A percentile compares a stretch with the other conserved stretches of the same genome.
Evolutionary conservation across 78 protist species (phyloP).

Genomic region (Emiliania huxleyi): DNA sequence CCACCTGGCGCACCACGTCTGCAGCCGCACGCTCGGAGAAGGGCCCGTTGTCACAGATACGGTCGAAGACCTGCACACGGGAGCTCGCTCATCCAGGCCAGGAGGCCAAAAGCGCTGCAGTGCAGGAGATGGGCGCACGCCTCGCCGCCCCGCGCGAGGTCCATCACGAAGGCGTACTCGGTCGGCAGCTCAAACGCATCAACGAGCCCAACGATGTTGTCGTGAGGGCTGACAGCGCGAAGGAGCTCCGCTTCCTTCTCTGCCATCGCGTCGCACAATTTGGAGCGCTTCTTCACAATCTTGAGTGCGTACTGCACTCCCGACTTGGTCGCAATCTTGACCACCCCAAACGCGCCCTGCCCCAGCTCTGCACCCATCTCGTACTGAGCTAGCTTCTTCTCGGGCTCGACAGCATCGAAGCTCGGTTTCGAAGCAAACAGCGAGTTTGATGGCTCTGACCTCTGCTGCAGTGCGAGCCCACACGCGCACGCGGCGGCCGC

Average conservation of each 20-base stretch:
- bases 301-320: not conserved
- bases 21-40: conserved; percentile 2
- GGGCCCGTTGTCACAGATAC: not conserved
- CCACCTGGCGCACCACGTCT: not conserved
- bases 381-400: not conserved
- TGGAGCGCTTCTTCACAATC: not conserved
- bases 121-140: no score
- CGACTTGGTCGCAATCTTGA: not conserved
- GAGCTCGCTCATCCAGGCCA: no score
- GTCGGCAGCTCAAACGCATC: not conserved
- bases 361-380: not conserved
- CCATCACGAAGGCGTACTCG: not conserved
- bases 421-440: not conserved
- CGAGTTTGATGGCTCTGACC: not conserved
- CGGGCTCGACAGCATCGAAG: not conserved
- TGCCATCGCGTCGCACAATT: no score
- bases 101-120: no score
- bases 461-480: not conserved
- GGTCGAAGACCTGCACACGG: no score
- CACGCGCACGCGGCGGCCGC: not conserved
- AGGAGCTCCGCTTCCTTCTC: not conserved
- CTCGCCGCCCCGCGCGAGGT: conserved; percentile 13
- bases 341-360: not conserved
- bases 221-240: not conserved
- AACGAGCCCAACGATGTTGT: not conserved